Evolutionary conservation across 202 grass and related monocot species (phyloP).

Genomic region (Hordeum pubiflorum): DNA sequence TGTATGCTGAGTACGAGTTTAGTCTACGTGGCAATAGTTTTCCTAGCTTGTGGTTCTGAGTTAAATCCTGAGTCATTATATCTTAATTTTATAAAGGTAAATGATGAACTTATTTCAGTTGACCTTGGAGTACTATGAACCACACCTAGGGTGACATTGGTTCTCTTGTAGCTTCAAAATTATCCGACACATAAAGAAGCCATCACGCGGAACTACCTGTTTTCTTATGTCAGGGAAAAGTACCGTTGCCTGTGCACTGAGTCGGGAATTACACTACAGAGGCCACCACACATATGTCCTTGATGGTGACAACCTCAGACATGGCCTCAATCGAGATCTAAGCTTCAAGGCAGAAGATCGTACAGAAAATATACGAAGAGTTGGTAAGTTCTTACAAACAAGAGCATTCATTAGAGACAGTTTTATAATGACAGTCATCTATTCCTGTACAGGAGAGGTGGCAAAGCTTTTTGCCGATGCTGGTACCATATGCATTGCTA

Average conservation of each 20-base stretch:
- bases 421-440: slow-evolving; percentile 8
- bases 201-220: slow-evolving; percentile 13
- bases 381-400: slow-evolving; percentile 47
- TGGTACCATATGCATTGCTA: slow-evolving; percentile 84
- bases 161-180: slow-evolving; percentile 22
- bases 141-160: background rate
- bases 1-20: background rate
- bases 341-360: slow-evolving; percentile 83
- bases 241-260: slow-evolving; percentile 86
- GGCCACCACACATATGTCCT: slow-evolving; percentile 75
- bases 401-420: background rate
- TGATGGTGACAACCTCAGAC: slow-evolving; percentile 95
- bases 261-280: slow-evolving; percentile 67
- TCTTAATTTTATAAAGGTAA: background rate
- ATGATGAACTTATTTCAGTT: slow-evolving; percentile 5
- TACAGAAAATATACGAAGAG: slow-evolving; percentile 85
- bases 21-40: background rate
- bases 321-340: slow-evolving; percentile 83
- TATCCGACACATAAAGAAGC: background rate
- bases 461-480: slow-evolving; percentile 91
- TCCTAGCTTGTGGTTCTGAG: background rate
- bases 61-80: background rate
- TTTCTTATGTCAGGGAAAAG: slow-evolving; percentile 73
- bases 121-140: slow-evolving; percentile 5
- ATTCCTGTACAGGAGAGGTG: slow-evolving; percentile 64